phyloP scores from a whole-genome alignment of 139 green algal species.

The Dunaliella primolecta region DNA sequence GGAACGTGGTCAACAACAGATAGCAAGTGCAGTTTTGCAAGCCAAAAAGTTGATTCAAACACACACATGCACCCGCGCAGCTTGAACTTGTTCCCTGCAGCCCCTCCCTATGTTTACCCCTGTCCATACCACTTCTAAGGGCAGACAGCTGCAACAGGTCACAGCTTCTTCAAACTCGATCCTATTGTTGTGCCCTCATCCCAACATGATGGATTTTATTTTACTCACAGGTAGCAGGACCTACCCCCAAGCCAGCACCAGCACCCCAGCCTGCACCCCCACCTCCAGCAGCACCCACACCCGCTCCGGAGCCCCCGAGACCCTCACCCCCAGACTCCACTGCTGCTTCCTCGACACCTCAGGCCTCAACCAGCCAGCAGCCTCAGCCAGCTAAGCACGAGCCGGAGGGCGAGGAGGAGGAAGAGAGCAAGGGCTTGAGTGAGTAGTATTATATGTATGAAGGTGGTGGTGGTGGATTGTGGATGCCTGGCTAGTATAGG shows the following conservation, averaged over 20 bases:
- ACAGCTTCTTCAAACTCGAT: too few relatives aligned
- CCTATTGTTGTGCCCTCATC: too few relatives aligned
- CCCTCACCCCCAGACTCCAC: neutral
- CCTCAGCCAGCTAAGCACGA: slow-evolving; percentile 4
- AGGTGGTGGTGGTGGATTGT: neutral
- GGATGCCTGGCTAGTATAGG: neutral
- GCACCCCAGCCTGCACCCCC: slow-evolving; percentile 7
- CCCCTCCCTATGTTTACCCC: neutral
- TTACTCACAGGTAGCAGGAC: neutral
- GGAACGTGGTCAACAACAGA: too few relatives aligned
- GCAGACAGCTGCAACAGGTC: too few relatives aligned
- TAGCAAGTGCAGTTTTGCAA: neutral
- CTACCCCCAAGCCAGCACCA: slow-evolving; percentile 1
- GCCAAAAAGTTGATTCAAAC: neutral
- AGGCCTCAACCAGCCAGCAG: slow-evolving; percentile 1
- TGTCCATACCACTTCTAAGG: too few relatives aligned
- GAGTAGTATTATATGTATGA: slow-evolving; percentile 13
- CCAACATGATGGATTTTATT: too few relatives aligned
- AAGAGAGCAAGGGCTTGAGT: slow-evolving; percentile 47
- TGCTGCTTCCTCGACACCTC: slow-evolving; percentile 10
- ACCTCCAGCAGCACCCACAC: slow-evolving; percentile 5
- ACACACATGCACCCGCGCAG: neutral
- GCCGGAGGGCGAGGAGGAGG: slow-evolving; percentile 24
- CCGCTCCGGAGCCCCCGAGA: slow-evolving; percentile 11
- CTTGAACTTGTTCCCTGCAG: neutral